phyloP scores from a whole-genome alignment of 2,329 filamentous ascomycete genomes.

The Anisogramma anomala region DNA sequence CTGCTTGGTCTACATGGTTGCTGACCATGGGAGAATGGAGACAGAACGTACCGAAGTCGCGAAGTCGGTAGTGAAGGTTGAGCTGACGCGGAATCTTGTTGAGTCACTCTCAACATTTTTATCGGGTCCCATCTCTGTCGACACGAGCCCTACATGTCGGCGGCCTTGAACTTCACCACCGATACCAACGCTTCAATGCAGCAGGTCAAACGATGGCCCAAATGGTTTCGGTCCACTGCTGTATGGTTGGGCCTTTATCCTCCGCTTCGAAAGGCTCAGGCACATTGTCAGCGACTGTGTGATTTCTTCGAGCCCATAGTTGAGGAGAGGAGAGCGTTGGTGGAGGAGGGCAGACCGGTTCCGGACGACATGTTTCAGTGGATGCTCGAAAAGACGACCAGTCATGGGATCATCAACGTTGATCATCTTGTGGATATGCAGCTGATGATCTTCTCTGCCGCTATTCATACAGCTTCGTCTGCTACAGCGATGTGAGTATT shows the following conservation, averaged over 20 bases:
- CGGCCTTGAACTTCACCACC: slow-evolving; percentile 30
- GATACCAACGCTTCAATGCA: slow-evolving; percentile 13
- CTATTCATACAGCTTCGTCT: slow-evolving; percentile 33
- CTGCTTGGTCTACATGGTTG: no score
- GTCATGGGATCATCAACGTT: slow-evolving; percentile 15
- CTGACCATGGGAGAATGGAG: no score
- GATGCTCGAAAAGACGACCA: slow-evolving; percentile 20
- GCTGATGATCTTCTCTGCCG: slow-evolving; percentile 29
- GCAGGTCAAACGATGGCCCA: slow-evolving; percentile 18
- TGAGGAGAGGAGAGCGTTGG: slow-evolving; percentile 12
- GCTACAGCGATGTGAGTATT: slow-evolving; percentile 27
- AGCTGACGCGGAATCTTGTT: slow-evolving; percentile 5
- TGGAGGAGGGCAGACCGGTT: slow-evolving; percentile 12
- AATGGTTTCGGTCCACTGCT: slow-evolving; percentile 2
- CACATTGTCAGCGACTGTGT: slow-evolving; percentile 6
- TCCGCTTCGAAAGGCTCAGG: not conserved
- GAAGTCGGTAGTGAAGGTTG: slow-evolving; percentile 7
- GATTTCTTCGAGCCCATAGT: slow-evolving; percentile 16
- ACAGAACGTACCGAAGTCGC: slow-evolving; percentile 7
- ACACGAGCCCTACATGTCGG: slow-evolving; percentile 27
- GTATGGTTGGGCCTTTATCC: slow-evolving; percentile 6
- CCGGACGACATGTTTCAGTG: slow-evolving; percentile 32
- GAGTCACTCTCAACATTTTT: slow-evolving; percentile 29
- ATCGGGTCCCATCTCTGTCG: slow-evolving; percentile 30
- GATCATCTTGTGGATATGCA: slow-evolving; percentile 27